Evolutionary conservation across 2,329 filamentous ascomycete species (phyloP).

Genomic region (Calonectria pauciramosa): DNA sequence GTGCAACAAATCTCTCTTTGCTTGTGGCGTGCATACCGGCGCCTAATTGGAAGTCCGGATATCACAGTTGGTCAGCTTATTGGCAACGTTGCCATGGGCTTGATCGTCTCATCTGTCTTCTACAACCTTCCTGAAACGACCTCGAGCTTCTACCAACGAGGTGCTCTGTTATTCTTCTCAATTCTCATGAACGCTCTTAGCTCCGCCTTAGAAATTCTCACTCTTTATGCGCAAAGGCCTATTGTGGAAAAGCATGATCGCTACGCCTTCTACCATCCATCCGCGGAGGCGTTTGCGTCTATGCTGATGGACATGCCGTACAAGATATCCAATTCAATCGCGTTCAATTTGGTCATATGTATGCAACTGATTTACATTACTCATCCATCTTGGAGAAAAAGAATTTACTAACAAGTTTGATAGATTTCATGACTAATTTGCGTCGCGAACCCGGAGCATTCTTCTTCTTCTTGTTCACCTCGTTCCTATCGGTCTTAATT

Average conservation of each 20-base stretch:
- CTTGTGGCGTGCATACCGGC: constrained; percentile 82
- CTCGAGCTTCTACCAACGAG: constrained; percentile 81
- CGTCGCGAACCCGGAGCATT: constrained; percentile 80
- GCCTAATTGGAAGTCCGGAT: constrained; percentile 82
- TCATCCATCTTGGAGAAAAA: accelerated
- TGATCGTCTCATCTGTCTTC: constrained; percentile 86
- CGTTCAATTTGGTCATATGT: constrained; percentile 75
- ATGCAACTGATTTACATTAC: not conserved
- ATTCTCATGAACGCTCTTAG: constrained; percentile 88
- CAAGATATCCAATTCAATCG: constrained; percentile 76
- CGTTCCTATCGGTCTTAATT: constrained; percentile 77
- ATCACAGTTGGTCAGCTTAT: constrained; percentile 77
- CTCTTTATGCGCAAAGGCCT: constrained; percentile 87
- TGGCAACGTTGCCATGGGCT: constrained; percentile 80
- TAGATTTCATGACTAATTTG: constrained; percentile 92
- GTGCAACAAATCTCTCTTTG: constrained; percentile 82
- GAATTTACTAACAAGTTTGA: constrained; percentile 48
- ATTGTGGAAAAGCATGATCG: constrained; percentile 92
- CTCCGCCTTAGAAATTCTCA: constrained; percentile 84
- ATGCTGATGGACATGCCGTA: constrained; percentile 90
- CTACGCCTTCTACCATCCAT: constrained; percentile 92
- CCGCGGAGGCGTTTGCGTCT: constrained; percentile 88
- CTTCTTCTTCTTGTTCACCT: constrained; percentile 88
- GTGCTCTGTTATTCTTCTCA: constrained; percentile 87
- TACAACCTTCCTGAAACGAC: constrained; percentile 79